These are phyloP conservation scores for Aspergillus alliaceus DNA, from an alignment of 2,329 filamentous ascomycete genomes.

Conservation along the genomic window DNA sequence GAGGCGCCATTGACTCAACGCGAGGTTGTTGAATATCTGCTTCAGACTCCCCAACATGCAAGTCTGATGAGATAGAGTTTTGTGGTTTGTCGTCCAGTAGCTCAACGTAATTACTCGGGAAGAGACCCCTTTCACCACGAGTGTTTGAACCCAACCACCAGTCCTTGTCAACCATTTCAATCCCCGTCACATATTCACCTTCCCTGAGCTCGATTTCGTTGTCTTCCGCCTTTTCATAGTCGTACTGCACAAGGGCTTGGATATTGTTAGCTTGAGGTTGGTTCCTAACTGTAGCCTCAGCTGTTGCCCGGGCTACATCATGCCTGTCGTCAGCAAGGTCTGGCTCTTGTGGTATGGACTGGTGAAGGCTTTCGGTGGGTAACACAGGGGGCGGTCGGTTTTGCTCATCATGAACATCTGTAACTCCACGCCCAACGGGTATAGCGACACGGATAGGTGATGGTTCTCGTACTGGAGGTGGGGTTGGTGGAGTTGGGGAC, in stretches of 20 bases:
- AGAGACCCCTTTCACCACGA: constrained; percentile 80
- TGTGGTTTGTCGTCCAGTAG: constrained; percentile 63
- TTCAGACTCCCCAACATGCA: constrained; percentile 28
- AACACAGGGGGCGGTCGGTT: constrained; percentile 47
- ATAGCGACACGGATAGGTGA: constrained; percentile 86
- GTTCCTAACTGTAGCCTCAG: constrained; percentile 55
- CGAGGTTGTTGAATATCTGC: constrained; percentile 37
- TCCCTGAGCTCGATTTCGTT: constrained; percentile 92
- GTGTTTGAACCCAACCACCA: constrained; percentile 98
- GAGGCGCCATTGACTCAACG: constrained; percentile 36
- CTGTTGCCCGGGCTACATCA: constrained; percentile 61
- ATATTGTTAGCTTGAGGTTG: constrained; percentile 58
- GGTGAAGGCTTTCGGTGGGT: constrained; percentile 63
- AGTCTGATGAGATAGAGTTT: constrained; percentile 25
- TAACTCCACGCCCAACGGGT: constrained; percentile 69
- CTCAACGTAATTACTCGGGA: constrained; percentile 97
- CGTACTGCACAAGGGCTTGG: constrained; percentile 81
- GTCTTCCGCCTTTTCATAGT: constrained; percentile 96
- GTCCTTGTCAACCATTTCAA: constrained; percentile 96
- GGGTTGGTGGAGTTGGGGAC: constrained; percentile 52
- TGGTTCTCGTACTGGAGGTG: constrained; percentile 52
- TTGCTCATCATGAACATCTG: constrained; percentile 45
- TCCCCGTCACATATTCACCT: constrained; percentile 83
- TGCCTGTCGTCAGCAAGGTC: constrained; percentile 64
- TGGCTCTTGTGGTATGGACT: constrained; percentile 63